Conservation (phyloP, 2,329 filamentous ascomycete genomes). For the Pestalotiopsis sp. region DNA sequence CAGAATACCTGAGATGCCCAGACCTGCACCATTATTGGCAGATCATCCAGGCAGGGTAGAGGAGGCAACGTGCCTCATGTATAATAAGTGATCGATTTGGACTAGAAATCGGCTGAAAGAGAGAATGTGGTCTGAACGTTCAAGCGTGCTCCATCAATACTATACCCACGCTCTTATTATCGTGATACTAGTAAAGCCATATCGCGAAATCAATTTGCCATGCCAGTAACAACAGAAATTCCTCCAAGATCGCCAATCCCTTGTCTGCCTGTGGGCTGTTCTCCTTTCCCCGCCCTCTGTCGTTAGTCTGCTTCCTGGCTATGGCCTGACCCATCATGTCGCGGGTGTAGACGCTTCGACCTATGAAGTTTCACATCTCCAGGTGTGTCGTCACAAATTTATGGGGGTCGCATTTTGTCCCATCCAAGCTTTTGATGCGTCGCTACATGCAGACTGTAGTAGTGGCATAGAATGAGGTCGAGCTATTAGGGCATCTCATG, state of each 20-base stretch:
- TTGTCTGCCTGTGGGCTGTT: constrained; percentile 4
- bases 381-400: neutral
- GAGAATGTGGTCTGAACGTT: too few species aligned
- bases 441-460: neutral
- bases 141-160: too few species aligned
- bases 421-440: neutral
- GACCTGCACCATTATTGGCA: too few species aligned
- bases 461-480: neutral
- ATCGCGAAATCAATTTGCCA: too few species aligned
- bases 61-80: neutral
- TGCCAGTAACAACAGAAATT: too few species aligned
- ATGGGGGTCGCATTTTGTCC: neutral
- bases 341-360: constrained; percentile 13
- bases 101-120: too few species aligned
- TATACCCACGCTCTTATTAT: too few species aligned
- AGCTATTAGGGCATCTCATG: neutral
- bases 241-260: neutral
- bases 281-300: constrained; percentile 1
- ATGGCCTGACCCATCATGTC: constrained; percentile 8
- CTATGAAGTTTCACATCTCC: constrained; percentile 9
- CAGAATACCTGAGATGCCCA: neutral
- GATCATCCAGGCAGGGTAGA: too few species aligned
- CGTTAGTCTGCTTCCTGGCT: neutral
- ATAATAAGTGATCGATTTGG: neutral
- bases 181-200: too few species aligned